Conservation (phyloP, 2,329 filamentous ascomycete species). For the Colletotrichum destructivum region DNA sequence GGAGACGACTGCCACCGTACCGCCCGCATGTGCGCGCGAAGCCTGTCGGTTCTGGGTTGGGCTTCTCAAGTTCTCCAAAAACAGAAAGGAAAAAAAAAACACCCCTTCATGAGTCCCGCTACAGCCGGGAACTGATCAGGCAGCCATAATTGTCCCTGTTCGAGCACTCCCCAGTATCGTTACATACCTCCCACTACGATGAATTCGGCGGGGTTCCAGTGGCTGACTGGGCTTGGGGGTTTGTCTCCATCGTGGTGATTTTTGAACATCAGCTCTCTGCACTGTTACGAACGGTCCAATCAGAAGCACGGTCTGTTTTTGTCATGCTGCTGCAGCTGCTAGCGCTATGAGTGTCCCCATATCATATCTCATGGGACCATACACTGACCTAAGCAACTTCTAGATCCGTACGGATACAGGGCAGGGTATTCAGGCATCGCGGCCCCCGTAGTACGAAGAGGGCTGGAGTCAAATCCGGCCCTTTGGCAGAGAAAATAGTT, state of each 20-base stretch:
- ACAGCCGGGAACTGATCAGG: not conserved
- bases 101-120: not conserved
- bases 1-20: not conserved
- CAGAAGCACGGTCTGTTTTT: constrained; percentile 11
- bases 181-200: constrained; percentile 1
- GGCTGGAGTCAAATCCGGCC: constrained; percentile 8
- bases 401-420: not conserved
- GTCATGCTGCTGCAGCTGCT: constrained; percentile 34
- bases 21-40: constrained; percentile 4
- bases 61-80: not conserved
- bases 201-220: not conserved
- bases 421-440: constrained; percentile 5
- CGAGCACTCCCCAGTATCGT: not conserved
- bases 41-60: not conserved
- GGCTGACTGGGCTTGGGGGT: not conserved
- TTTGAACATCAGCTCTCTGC: not conserved
- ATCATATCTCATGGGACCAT: constrained; percentile 18
- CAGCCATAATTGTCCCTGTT: constrained; percentile 26
- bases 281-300: constrained; percentile 28
- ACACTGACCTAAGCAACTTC: not conserved
- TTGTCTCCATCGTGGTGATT: constrained; percentile 1
- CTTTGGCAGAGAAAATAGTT: not conserved
- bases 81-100: too few species aligned
- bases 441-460: constrained; percentile 27
- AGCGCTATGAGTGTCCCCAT: constrained; percentile 28